phyloP scores from a whole-genome alignment of 2,329 filamentous ascomycete genomes.

The Exophiala oligosperma region DNA sequence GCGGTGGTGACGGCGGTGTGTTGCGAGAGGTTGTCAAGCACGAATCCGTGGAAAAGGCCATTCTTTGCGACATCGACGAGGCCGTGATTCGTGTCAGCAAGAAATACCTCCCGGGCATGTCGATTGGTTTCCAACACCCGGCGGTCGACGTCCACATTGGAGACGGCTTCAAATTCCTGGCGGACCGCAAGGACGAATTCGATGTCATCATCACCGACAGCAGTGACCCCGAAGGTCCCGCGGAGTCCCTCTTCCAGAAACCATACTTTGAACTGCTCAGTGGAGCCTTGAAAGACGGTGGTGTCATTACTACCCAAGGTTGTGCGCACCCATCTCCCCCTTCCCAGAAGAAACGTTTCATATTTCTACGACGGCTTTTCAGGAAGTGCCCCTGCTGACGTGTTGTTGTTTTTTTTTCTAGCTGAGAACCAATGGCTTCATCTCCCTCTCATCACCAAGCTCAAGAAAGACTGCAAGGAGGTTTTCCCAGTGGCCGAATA shows the following conservation, averaged over 20 bases:
- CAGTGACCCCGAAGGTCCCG: conserved; percentile 93
- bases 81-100: conserved; percentile 98
- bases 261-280: conserved; percentile 94
- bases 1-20: conserved; percentile 94
- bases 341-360: neutral
- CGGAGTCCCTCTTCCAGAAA: conserved; percentile 97
- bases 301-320: conserved; percentile 99
- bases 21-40: conserved; percentile 99
- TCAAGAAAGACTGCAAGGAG: conserved; percentile 95
- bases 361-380: neutral
- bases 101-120: conserved; percentile 94
- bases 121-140: conserved; percentile 88
- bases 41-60: conserved; percentile 91
- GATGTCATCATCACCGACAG: conserved; percentile 99
- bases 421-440: conserved; percentile 99
- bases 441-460: conserved; percentile 85
- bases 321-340: conserved; percentile 77
- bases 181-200: conserved; percentile 94
- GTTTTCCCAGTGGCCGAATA: conserved; percentile 98
- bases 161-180: conserved; percentile 98
- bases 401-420: conserved; percentile 40
- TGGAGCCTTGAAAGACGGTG: conserved; percentile 87
- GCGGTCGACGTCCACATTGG: conserved; percentile 91
- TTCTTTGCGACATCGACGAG: conserved; percentile 98
- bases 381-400: conserved; percentile 16